These are phyloP conservation scores for Nicotiana tabacum DNA, from an alignment of 257 asterid species.

Conservation along the genomic window DNA sequence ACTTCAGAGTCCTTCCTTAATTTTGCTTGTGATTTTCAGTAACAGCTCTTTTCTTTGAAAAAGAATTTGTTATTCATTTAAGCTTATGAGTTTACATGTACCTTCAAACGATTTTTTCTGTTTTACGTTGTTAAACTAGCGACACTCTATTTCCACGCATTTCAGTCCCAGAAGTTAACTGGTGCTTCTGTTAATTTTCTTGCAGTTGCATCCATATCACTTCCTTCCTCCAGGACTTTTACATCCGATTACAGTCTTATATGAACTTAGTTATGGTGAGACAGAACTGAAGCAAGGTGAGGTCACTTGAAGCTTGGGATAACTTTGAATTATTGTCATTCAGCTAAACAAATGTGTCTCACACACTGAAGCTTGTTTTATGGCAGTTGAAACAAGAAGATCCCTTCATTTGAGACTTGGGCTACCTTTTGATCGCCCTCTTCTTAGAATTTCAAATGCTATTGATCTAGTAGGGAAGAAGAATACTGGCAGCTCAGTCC, in stretches of 20 bases:
- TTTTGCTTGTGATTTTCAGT: neutral
- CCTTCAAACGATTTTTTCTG: neutral
- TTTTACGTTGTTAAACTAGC: neutral
- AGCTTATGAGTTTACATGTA: neutral
- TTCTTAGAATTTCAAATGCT: conserved; percentile 80
- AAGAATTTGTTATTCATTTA: neutral
- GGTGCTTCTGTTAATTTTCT: conserved; percentile 13
- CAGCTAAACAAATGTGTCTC: neutral
- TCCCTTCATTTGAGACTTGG: conserved; percentile 88
- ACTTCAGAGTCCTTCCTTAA: neutral
- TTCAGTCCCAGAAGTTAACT: neutral
- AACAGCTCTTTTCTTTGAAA: neutral
- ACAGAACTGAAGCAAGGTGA: conserved; percentile 91
- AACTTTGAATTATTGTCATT: conserved; percentile 1
- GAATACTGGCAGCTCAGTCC: conserved; percentile 34
- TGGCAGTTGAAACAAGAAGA: conserved; percentile 80
- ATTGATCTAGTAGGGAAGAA: conserved; percentile 42
- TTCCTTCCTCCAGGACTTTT: conserved; percentile 75
- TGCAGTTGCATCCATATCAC: conserved; percentile 84
- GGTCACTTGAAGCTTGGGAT: conserved; percentile 5
- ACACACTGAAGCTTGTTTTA: conserved; percentile 8
- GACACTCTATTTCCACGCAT: neutral
- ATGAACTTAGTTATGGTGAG: conserved; percentile 92
- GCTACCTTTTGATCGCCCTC: conserved; percentile 96
- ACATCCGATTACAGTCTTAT: conserved; percentile 71